Base-by-base conservation (phyloP, 139 green algal species). In the Mesotaenium endlicherianum region DNA sequence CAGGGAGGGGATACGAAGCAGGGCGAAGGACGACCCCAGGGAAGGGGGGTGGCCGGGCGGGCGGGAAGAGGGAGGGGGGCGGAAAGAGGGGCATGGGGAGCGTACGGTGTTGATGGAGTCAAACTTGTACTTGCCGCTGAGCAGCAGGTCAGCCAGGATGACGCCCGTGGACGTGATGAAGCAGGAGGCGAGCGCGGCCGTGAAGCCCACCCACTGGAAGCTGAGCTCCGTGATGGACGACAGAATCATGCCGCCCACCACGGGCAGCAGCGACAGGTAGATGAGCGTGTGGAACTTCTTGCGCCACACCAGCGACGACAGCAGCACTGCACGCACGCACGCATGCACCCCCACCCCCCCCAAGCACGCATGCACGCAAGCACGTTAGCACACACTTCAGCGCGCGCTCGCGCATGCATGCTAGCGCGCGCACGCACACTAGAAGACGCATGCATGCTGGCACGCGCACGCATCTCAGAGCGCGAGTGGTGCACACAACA, bases 161-260 rank as follows among this genome's bases (percentile, higher is more conserved):
- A 86, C 68, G 41, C 86, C 86, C 34, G 74, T 84, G 57, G 74
- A 84, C 20, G 82, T 84, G 16, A 77, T n/a, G 50, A 89, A 83
- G 70, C 80, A 88, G 38, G 40, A 82, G 17, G 41, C 16, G 42
- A 89, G 34, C 2, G 80, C 81, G 2, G 84, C 81, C 3, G 88
- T 39, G 47, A 89, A 89, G 31, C 84, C 84, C 11, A 42, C 45
- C 79, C 59, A 84, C 17, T 71, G 30, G 49, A 89, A 89, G 38
- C 69, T 77, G 42, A 95, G 94, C 90, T 98, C 94, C 30, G 89
- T 92, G 26, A 83, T 5, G 31, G 81, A 94, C 45, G 95, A 93
- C 40, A 98, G 89, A 0, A 96, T 82, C 59, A 98, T 94, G 50
- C 95, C 95, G 3, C 89, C 84, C 55, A 97, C 91, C 14, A 98